phyloP scores from a whole-genome alignment of 257 asterid species.

The Solanum bulbocastanum region DNA sequence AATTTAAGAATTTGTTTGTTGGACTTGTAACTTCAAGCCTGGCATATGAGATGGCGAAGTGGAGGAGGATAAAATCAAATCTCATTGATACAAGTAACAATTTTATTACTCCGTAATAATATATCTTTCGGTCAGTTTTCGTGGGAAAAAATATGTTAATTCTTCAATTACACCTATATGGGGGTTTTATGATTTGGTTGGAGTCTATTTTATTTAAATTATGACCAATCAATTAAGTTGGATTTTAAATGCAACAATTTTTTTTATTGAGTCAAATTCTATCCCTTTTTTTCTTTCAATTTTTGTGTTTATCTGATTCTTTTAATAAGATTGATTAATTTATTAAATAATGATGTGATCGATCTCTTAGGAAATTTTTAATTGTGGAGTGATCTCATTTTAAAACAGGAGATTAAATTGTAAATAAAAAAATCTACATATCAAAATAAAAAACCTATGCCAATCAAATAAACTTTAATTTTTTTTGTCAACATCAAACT shows the following conservation, averaged over 20 bases:
- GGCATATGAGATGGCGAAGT: background rate
- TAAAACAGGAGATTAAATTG: too few relatives aligned
- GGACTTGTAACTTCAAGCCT: background rate
- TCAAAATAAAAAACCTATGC: background rate
- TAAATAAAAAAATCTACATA: too few relatives aligned
- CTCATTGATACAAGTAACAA: background rate
- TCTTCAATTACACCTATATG: too few relatives aligned
- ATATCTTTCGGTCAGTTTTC: background rate
- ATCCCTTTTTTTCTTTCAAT: background rate
- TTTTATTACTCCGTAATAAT: background rate
- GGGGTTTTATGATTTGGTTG: background rate
- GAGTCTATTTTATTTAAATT: too few relatives aligned
- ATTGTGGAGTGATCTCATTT: background rate
- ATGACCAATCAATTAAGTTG: background rate
- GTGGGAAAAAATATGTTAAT: background rate
- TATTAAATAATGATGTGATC: background rate
- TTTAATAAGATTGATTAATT: too few relatives aligned
- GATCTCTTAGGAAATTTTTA: too few relatives aligned
- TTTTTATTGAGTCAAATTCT: background rate
- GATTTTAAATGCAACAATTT: too few relatives aligned
- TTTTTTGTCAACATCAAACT: background rate
- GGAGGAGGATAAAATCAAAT: background rate
- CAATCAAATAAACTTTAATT: background rate
- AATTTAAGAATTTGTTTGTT: too few relatives aligned
- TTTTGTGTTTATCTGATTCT: too few relatives aligned